phyloP scores from a whole-genome alignment of 2,329 filamentous ascomycete genomes.

The Nemania bipapillata region DNA sequence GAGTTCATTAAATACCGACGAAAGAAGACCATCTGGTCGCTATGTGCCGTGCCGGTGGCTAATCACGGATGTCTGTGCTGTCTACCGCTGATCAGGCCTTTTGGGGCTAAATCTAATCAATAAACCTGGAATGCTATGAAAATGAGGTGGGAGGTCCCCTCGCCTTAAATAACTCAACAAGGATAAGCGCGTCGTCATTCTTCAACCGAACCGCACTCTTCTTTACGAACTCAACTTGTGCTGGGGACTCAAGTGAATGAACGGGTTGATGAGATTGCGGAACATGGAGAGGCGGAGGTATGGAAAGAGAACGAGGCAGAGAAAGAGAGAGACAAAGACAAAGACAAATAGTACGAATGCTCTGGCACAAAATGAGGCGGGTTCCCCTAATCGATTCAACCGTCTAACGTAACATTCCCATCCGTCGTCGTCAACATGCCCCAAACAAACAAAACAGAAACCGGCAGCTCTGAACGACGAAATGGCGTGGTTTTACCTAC shows the following conservation, averaged over 20 bases:
- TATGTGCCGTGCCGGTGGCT: slow-evolving; percentile 23
- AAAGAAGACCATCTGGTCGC: neutral
- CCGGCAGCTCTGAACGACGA: slow-evolving; percentile 12
- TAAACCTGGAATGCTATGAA: neutral
- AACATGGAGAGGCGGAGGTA: too few species aligned
- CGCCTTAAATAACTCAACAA: neutral
- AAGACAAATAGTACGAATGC: neutral
- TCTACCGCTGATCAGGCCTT: slow-evolving; percentile 12
- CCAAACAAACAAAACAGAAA: slow-evolving; percentile 10
- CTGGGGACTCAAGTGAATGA: neutral
- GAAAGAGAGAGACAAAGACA: neutral
- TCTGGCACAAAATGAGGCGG: neutral
- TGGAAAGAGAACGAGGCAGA: neutral
- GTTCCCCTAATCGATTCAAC: slow-evolving; percentile 4
- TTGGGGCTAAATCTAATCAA: slow-evolving; percentile 1
- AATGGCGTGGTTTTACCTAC: slow-evolving; percentile 29
- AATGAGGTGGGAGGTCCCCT: neutral
- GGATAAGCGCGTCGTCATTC: neutral
- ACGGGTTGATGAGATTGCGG: too few species aligned
- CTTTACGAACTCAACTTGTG: neutral
- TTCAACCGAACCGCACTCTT: neutral
- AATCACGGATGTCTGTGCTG: slow-evolving; percentile 14
- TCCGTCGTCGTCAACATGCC: neutral
- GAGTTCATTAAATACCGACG: slow-evolving; percentile 2
- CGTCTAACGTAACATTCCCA: slow-evolving; percentile 17